These are phyloP conservation scores for Scopulariopsis brevicaulis DNA, from an alignment of 2,329 filamentous ascomycete species.

Conservation along the genomic window DNA sequence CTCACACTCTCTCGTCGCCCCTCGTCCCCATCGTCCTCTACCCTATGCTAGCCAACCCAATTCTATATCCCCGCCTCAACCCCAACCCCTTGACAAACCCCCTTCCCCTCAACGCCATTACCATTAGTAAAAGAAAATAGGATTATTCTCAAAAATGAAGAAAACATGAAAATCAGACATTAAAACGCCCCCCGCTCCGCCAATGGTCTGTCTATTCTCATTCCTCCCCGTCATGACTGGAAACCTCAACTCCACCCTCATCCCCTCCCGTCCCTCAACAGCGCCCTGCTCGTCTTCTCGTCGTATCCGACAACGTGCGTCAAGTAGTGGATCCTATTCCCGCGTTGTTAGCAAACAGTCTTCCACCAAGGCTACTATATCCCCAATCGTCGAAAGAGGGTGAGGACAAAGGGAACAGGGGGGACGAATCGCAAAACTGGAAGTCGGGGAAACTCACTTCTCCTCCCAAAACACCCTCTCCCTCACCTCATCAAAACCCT, in stretches of 20 bases:
- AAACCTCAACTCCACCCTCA: constrained; percentile 5
- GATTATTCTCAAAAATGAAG: not conserved
- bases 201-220: constrained; percentile 2
- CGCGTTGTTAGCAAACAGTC: not conserved
- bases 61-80: not conserved
- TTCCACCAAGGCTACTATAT: not conserved
- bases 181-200: not conserved
- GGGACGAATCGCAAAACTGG: not conserved
- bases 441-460: not conserved
- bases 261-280: constrained; percentile 28
- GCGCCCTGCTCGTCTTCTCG: constrained; percentile 31
- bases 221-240: constrained; percentile 2
- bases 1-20: not conserved
- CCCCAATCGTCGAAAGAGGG: not conserved
- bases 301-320: constrained; percentile 42
- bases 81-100: not conserved
- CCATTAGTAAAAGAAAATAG: not conserved
- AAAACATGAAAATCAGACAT: not conserved
- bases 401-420: not conserved
- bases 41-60: not conserved
- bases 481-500: constrained; percentile 63
- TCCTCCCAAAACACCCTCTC: constrained; percentile 24
- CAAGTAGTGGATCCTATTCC: constrained; percentile 35
- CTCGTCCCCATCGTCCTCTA: not conserved
- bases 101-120: not conserved